phyloP scores from a whole-genome alignment of 2,329 filamentous ascomycete species.

The Eutypa lata region DNA sequence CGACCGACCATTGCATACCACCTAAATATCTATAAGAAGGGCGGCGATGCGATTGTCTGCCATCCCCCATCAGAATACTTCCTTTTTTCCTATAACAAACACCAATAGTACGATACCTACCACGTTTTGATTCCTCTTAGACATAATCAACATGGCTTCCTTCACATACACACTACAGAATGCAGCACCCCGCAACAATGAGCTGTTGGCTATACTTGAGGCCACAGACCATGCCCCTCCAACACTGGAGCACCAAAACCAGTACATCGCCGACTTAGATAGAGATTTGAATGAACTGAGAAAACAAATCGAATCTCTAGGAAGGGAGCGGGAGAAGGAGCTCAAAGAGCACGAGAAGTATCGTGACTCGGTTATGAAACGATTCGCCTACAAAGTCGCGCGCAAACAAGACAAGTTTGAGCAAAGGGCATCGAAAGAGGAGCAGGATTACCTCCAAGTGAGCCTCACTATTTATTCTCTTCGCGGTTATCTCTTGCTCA shows the following conservation, averaged over 20 bases:
- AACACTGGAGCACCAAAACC: constrained; percentile 41
- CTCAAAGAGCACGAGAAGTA: constrained; percentile 51
- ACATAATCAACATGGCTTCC: constrained; percentile 12
- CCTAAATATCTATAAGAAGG: no score
- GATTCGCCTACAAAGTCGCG: constrained; percentile 48
- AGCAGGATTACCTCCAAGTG: constrained; percentile 46
- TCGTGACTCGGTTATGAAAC: constrained; percentile 48
- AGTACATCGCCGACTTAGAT: constrained; percentile 44
- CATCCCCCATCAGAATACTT: no score
- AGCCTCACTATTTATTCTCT: neutral
- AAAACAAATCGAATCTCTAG: constrained; percentile 36
- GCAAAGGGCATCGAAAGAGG: constrained; percentile 49
- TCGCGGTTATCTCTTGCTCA: neutral
- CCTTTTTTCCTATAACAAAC: no score
- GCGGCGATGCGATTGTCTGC: no score
- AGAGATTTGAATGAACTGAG: constrained; percentile 34
- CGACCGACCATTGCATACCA: no score
- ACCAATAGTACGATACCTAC: neutral
- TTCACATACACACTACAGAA: constrained; percentile 32
- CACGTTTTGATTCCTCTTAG: no score
- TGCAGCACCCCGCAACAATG: constrained; percentile 36
- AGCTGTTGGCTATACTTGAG: constrained; percentile 43
- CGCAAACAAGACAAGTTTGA: constrained; percentile 48
- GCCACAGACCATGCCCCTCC: constrained; percentile 47
- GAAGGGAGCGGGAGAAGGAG: constrained; percentile 41